These are phyloP conservation scores for Paecilomyces fulvus DNA, from an alignment of 2,329 filamentous ascomycete species.

Conservation along the genomic window DNA sequence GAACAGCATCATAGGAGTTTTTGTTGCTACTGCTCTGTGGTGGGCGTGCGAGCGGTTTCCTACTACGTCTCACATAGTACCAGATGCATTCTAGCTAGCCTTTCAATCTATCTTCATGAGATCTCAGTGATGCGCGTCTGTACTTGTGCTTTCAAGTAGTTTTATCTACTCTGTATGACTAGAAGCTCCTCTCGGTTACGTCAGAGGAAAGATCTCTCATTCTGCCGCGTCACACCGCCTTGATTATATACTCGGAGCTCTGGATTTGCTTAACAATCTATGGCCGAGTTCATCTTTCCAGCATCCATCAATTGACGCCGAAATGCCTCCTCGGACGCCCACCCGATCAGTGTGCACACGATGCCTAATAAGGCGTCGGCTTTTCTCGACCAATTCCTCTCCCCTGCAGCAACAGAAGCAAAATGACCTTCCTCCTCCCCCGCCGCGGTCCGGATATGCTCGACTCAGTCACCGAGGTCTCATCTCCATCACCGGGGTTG, in stretches of 20 bases:
- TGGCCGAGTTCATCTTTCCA: neutral
- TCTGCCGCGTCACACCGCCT: constrained; percentile 19
- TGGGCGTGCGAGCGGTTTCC: neutral
- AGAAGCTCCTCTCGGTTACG: neutral
- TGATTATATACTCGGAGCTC: constrained; percentile 4
- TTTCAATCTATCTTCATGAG: neutral
- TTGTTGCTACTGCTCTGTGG: neutral
- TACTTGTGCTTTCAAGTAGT: neutral
- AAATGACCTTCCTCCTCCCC: constrained; percentile 21
- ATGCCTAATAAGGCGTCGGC: constrained; percentile 18
- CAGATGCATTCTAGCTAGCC: neutral
- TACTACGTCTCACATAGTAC: neutral
- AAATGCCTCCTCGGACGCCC: constrained; percentile 23
- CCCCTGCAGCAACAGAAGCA: constrained; percentile 10
- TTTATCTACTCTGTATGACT: too few relatives aligned
- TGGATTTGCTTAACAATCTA: constrained; percentile 16
- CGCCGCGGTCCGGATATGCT: constrained; percentile 39
- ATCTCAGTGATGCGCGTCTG: neutral
- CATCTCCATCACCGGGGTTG: constrained; percentile 68
- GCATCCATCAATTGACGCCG: constrained; percentile 5
- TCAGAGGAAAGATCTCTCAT: constrained; percentile 4
- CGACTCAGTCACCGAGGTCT: constrained; percentile 64
- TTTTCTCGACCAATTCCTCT: constrained; percentile 22
- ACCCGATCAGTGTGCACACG: constrained; percentile 19
- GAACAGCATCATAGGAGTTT: neutral